Conservation (phyloP, 768 basidiomycete genomes). For the Polyporus arcularius region DNA sequence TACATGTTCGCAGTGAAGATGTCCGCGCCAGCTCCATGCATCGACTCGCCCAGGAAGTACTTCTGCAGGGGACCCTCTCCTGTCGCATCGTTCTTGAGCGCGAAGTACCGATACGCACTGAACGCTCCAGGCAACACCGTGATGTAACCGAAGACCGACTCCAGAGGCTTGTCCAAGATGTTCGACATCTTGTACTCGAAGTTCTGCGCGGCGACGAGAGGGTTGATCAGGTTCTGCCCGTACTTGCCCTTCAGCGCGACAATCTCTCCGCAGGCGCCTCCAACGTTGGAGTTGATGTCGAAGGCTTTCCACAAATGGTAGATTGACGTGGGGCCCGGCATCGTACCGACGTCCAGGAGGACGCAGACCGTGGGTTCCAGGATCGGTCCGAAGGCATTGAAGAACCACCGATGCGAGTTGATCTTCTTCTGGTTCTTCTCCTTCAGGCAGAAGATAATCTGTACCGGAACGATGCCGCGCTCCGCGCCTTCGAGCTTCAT, state of each 20-base stretch:
- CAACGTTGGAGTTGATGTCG: slow-evolving; percentile 88
- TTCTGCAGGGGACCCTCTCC: slow-evolving; percentile 92
- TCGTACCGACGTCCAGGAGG: slow-evolving; percentile 83
- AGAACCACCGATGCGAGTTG: slow-evolving; percentile 94
- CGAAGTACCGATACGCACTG: slow-evolving; percentile 89
- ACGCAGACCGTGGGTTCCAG: slow-evolving; percentile 92
- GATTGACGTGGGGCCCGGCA: slow-evolving; percentile 85
- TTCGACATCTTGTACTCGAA: slow-evolving; percentile 96
- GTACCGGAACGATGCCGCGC: slow-evolving; percentile 83
- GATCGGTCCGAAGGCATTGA: slow-evolving; percentile 83
- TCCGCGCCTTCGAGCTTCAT: slow-evolving; percentile 82
- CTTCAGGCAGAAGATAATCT: slow-evolving; percentile 90
- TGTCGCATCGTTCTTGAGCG: slow-evolving; percentile 78
- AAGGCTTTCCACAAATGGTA: slow-evolving; percentile 97
- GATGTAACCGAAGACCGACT: slow-evolving; percentile 91
- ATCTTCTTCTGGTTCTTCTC: slow-evolving; percentile 97
- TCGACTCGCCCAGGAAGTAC: slow-evolving; percentile 96
- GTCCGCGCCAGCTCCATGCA: slow-evolving; percentile 86
- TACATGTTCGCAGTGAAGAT: slow-evolving; percentile 98
- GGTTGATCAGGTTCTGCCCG: slow-evolving; percentile 78
- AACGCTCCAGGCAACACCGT: slow-evolving; percentile 93
- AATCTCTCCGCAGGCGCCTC: slow-evolving; percentile 95
- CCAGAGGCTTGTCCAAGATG: slow-evolving; percentile 90
- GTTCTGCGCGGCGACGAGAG: slow-evolving; percentile 88
- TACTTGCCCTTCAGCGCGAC: slow-evolving; percentile 89